Evolutionary conservation across 805 yeast genomes (phyloP), one percentile per base, ranked within the genome.

Genomic region (Saturnispora saitoi): DNA sequence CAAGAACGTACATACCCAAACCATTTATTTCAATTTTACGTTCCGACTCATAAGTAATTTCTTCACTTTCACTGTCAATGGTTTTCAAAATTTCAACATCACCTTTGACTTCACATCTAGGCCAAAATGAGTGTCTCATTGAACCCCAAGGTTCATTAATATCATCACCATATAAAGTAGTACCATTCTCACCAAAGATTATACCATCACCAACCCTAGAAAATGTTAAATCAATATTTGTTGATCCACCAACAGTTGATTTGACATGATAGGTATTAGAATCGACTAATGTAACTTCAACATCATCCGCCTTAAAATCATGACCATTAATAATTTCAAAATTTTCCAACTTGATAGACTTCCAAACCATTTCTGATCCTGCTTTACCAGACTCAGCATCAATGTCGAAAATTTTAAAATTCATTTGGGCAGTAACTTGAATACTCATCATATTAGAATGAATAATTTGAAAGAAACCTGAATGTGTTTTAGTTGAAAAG

Each of bases 71-170:
- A 49, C 41, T 28, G 6, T 43, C 52, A 20, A 53, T 44, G 26
- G 52, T 47, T 52, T 56, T 58, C 19, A 46, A 14, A 15, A 46
- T 31, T 37, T 68, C 72, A 53, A 93, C 67, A 17, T 77, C 70
- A 61, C 99, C 99, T 17, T 60, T 62, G 42, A 79, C 83, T 19
- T 67, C 53, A 65, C 89, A 83, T 65, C 98, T 78, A 54, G 99
- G 99, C 98, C 98, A 93, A 69, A 93, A 93, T 7, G 80, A 70
- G 63, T 93, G 99, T 66, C 97, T 81, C 96, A 93, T 90, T 8
- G 85, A 74, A 14, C 99, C 99, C 99, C 99, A 93, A 31, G 98
- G 98, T 52, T 85, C 79, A 32, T 72, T 75, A 14, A 75, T 59
- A 61, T 90, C 88, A 38, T 87, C 87, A 54, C 99, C 99, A 63